phyloP scores from a whole-genome alignment of 192 early-diverging fungal species.

The Anaeromyces robustus region DNA sequence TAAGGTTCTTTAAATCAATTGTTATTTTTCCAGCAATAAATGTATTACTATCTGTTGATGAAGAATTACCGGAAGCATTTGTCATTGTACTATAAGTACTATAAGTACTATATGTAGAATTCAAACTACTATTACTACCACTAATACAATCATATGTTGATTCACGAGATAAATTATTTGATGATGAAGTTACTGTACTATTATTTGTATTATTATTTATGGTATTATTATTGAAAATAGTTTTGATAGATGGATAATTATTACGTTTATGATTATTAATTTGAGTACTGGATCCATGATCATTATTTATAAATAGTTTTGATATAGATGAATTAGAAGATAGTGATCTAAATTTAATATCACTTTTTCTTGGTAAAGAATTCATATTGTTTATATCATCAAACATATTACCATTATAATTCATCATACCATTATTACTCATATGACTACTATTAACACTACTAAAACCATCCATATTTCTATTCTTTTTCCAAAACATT shows the following conservation, averaged over 20 bases:
- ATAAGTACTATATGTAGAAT: not conserved
- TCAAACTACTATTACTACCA: not conserved
- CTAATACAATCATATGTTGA: not conserved
- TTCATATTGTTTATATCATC: no score
- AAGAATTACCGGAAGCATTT: not conserved
- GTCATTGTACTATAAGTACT: not conserved
- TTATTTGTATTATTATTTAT: no score
- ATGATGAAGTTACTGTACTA: not conserved
- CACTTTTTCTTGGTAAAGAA: not conserved
- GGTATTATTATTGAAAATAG: not conserved
- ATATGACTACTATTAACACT: not conserved
- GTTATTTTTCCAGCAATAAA: not conserved
- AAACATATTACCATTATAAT: not conserved
- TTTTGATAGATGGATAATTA: not conserved
- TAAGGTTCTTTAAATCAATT: not conserved
- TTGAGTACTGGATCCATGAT: not conserved
- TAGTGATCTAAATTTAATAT: not conserved
- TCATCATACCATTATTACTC: not conserved
- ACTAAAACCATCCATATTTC: not conserved
- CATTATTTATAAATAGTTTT: not conserved
- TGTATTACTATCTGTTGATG: not conserved
- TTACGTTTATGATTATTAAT: not conserved
- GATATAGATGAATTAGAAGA: not conserved
- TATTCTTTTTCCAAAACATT: not conserved
- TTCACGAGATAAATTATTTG: not conserved